Conservation (phyloP, 805 yeast genomes). For the Ogataea degrootiae region DNA sequence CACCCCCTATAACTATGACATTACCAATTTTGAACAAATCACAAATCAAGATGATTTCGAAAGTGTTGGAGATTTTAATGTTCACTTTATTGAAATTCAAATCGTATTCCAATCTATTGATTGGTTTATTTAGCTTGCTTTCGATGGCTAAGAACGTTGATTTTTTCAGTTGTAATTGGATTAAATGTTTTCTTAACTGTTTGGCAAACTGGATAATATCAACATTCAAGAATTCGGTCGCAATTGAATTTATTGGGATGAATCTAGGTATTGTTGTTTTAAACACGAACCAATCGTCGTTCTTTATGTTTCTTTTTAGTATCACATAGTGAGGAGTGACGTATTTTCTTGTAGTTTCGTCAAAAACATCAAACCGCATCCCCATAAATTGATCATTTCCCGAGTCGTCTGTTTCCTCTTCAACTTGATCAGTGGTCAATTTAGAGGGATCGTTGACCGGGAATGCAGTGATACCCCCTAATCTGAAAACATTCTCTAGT, state of each 20-base stretch:
- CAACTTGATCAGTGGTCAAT: not conserved
- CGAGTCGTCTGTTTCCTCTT: conserved; percentile 5
- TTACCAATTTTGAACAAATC: conserved; percentile 16
- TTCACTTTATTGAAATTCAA: conserved; percentile 25
- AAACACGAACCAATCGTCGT: conserved; percentile 27
- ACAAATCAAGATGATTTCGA: conserved; percentile 21
- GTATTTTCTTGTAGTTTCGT: conserved; percentile 26
- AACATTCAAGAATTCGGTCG: conserved; percentile 21
- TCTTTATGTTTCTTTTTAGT: conserved; percentile 25
- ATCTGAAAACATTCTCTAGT: conserved; percentile 42
- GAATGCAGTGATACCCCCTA: conserved; percentile 48
- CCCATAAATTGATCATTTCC: conserved; percentile 35
- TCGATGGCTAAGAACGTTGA: conserved; percentile 13
- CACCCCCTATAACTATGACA: conserved; percentile 12
- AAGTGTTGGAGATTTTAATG: conserved; percentile 12
- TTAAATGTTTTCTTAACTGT: conserved; percentile 21
- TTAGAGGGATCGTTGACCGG: conserved; percentile 38
- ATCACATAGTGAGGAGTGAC: conserved; percentile 46
- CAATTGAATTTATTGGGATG: conserved; percentile 23
- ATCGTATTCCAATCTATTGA: conserved; percentile 20
- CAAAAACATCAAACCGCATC: conserved; percentile 44
- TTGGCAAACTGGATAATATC: conserved; percentile 23
- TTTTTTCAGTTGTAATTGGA: conserved; percentile 19
- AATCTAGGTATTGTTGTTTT: conserved; percentile 33
- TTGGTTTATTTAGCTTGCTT: conserved; percentile 7